Conservation (phyloP, 345 rosid species). For the Pugionium cornutum region DNA sequence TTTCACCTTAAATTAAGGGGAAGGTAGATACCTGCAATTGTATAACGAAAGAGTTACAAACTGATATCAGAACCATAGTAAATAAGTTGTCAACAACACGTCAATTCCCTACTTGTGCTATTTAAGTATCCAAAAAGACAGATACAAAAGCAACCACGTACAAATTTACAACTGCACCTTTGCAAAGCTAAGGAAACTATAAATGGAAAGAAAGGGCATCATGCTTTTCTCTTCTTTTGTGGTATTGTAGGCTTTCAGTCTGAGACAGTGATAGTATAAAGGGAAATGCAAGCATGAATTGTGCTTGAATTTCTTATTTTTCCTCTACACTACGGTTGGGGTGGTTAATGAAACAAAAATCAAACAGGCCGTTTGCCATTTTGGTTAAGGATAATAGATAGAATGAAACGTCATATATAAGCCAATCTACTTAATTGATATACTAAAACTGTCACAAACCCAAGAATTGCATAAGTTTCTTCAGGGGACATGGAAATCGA, state of each 20-base stretch:
- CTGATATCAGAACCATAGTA: not conserved
- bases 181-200: slow-evolving; percentile 2
- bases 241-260: not conserved
- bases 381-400: not conserved
- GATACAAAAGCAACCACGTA: not conserved
- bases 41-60: not conserved
- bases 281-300: slow-evolving; percentile 6
- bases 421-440: not conserved
- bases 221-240: not conserved
- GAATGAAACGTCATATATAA: not conserved
- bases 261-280: not conserved
- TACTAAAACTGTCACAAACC: not conserved
- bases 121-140: not conserved
- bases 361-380: not conserved
- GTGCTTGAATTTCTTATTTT: not conserved
- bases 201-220: slow-evolving; percentile 14
- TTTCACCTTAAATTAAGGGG: slow-evolving; percentile 21
- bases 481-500: not conserved
- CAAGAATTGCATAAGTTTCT: slow-evolving; percentile 7
- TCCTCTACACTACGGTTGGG: not conserved
- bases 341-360: slow-evolving; percentile 11
- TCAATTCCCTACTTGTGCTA: not conserved
- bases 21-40: slow-evolving; percentile 27
- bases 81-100: slow-evolving; percentile 4
- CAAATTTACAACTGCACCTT: not conserved